phyloP scores from a whole-genome alignment of 116 monocot species.

The Papilionanthe hybrid region DNA sequence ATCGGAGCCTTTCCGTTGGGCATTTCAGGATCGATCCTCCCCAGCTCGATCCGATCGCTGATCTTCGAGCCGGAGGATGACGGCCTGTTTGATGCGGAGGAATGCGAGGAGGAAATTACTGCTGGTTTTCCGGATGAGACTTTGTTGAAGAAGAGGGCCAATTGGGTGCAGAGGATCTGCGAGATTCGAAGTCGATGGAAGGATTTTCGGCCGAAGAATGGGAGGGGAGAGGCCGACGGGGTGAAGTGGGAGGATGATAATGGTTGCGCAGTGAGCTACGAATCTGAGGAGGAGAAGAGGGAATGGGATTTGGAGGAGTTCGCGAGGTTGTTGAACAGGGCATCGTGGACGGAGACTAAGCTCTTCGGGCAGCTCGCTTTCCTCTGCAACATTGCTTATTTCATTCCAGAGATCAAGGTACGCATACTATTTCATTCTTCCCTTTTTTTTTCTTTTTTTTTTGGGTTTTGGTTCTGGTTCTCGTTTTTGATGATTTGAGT shows the following conservation, averaged over 20 bases:
- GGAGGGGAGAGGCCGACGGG: conserved; percentile 8
- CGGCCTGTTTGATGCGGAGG: conserved; percentile 5
- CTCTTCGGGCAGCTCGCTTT: conserved; percentile 67
- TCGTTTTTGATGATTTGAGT: too few relatives aligned
- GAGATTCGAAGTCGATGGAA: conserved; percentile 59
- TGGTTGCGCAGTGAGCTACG: conserved; percentile 46
- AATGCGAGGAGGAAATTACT: conserved; percentile 2
- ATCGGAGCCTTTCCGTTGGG: conserved; percentile 27
- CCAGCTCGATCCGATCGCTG: conserved; percentile 22
- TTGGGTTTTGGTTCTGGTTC: too few relatives aligned
- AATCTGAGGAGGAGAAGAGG: conserved; percentile 16
- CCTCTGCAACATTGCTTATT: conserved; percentile 86
- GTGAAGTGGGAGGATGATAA: conserved; percentile 12
- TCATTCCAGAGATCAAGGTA: conserved; percentile 61
- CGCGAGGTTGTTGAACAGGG: conserved; percentile 27
- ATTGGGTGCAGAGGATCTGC: conserved; percentile 60
- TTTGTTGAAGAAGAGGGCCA: conserved; percentile 21
- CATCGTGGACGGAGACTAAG: conserved; percentile 45
- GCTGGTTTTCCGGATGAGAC: not conserved
- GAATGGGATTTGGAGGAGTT: conserved; percentile 61
- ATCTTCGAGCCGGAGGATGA: conserved; percentile 16
- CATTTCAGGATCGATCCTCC: conserved; percentile 6
- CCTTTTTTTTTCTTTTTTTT: not conserved
- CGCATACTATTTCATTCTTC: not conserved
- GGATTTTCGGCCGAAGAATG: conserved; percentile 18